These are phyloP conservation scores for Alternaria sp. DNA, from an alignment of 2,329 filamentous ascomycete genomes.

Conservation along the genomic window DNA sequence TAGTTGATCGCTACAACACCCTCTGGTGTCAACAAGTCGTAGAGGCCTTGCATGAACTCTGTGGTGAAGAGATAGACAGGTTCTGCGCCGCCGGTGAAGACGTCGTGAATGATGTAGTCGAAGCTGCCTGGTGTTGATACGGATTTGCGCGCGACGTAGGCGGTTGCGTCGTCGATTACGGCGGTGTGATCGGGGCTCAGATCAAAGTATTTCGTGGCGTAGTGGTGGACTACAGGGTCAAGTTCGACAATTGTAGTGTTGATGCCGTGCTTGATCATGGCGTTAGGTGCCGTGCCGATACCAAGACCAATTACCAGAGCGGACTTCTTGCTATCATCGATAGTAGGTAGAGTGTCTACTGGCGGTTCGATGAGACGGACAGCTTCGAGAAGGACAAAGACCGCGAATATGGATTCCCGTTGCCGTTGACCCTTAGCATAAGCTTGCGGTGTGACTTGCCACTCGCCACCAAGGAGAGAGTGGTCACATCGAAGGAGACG, in stretches of 20 bases:
- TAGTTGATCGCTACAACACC: constrained; percentile 96
- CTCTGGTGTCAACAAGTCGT: constrained; percentile 74
- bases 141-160: constrained; percentile 68
- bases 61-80: constrained; percentile 87
- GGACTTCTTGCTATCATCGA: constrained; percentile 72
- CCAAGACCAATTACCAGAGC: constrained; percentile 92
- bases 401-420: constrained; percentile 88
- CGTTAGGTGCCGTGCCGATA: constrained; percentile 89
- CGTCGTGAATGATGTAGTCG: constrained; percentile 96
- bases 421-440: constrained; percentile 59
- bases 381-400: constrained; percentile 96
- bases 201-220: constrained; percentile 83
- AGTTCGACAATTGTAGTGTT: constrained; percentile 95
- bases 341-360: constrained; percentile 13
- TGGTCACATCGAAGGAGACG: constrained; percentile 92
- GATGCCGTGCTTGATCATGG: constrained; percentile 86
- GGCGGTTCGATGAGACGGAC: constrained; percentile 76
- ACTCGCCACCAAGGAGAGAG: constrained; percentile 91
- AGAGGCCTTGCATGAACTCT: constrained; percentile 79
- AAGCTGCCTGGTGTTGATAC: constrained; percentile 61
- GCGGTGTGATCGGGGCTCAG: constrained; percentile 79
- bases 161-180: constrained; percentile 83
- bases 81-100: constrained; percentile 96
- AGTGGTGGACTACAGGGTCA: constrained; percentile 86
- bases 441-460: constrained; percentile 67